Percentiles rank a stretch among this genome's conserved stretches.
Conservation (phyloP, 164 flowering plant species). For the Akebia trifoliata region DNA sequence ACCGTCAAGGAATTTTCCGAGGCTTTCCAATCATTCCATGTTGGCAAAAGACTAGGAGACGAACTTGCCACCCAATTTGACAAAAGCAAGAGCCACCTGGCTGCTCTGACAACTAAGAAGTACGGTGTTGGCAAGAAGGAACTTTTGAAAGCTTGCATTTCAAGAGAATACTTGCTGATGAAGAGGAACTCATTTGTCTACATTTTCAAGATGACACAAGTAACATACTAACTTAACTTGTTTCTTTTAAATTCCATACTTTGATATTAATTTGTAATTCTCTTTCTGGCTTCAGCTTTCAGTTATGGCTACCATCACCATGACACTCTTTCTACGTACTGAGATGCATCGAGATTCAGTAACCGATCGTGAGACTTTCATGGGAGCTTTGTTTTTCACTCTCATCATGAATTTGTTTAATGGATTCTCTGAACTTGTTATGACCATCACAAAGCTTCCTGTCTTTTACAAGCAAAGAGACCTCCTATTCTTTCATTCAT, state of each 20-base stretch:
- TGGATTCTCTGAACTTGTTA: constrained; percentile 40
- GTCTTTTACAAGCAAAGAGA: constrained; percentile 55
- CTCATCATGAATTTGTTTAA: constrained; percentile 35
- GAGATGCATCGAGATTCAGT: constrained; percentile 24
- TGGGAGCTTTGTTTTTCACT: constrained; percentile 41
- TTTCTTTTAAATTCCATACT: neutral
- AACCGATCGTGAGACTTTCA: constrained; percentile 29
- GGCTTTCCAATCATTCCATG: constrained; percentile 53
- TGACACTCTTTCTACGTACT: constrained; percentile 44
- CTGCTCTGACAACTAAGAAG: constrained; percentile 40
- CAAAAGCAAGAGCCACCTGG: constrained; percentile 46
- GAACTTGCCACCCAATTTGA: constrained; percentile 50
- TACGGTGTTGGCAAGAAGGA: constrained; percentile 42
- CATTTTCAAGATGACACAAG: constrained; percentile 42
- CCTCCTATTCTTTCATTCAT: constrained; percentile 43
- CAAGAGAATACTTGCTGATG: constrained; percentile 49
- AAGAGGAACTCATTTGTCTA: constrained; percentile 56
- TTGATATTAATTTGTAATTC: neutral
- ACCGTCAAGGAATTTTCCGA: constrained; percentile 43
- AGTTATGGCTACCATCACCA: constrained; percentile 24
- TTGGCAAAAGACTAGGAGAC: constrained; percentile 35
- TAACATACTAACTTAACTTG: constrained; percentile 17
- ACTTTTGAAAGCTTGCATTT: constrained; percentile 37
- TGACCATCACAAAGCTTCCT: constrained; percentile 46
- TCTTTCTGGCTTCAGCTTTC: constrained; percentile 28